A percentile compares a stretch with the other conserved stretches of the same genome.
These are phyloP conservation scores for Yarrowia divulgata DNA, from an alignment of 805 yeast species.

Conservation along the genomic window DNA sequence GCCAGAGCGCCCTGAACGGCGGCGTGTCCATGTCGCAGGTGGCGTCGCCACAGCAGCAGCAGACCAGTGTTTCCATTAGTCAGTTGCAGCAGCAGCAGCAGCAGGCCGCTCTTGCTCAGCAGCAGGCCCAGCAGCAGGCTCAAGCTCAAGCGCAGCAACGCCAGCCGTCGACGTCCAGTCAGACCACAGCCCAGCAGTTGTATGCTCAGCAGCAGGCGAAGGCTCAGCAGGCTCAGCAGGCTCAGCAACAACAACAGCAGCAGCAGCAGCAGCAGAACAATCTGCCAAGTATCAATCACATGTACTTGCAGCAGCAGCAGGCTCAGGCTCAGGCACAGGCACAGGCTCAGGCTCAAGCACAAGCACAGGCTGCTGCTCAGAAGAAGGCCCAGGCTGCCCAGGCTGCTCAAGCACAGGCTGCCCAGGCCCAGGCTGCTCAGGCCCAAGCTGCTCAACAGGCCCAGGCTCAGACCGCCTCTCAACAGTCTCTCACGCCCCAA, in stretches of 20 bases:
- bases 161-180: background rate
- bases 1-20: conserved; percentile 20
- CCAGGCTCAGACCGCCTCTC: conserved; percentile 7
- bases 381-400: conserved; percentile 1
- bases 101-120: conserved; percentile 42
- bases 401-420: background rate
- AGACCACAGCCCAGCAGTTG: conserved; percentile 1
- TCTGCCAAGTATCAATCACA: conserved; percentile 25
- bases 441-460: conserved; percentile 13
- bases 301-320: conserved; percentile 20
- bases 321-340: conserved; percentile 10
- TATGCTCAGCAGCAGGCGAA: conserved; percentile 2
- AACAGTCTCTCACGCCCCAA: background rate
- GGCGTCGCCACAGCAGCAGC: conserved; percentile 22
- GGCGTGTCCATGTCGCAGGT: conserved; percentile 32
- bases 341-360: background rate
- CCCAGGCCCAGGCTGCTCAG: too few species aligned
- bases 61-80: conserved; percentile 11
- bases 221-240: conserved; percentile 26
- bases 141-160: conserved; percentile 31
- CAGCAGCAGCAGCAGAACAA: conserved; percentile 34
- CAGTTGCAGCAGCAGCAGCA: conserved; percentile 40
- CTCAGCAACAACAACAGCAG: conserved; percentile 21
- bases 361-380: background rate
- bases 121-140: conserved; percentile 41